Base-by-base conservation (phyloP, 2,329 filamentous ascomycete species). In the Pseudocercospora fuligena region DNA sequence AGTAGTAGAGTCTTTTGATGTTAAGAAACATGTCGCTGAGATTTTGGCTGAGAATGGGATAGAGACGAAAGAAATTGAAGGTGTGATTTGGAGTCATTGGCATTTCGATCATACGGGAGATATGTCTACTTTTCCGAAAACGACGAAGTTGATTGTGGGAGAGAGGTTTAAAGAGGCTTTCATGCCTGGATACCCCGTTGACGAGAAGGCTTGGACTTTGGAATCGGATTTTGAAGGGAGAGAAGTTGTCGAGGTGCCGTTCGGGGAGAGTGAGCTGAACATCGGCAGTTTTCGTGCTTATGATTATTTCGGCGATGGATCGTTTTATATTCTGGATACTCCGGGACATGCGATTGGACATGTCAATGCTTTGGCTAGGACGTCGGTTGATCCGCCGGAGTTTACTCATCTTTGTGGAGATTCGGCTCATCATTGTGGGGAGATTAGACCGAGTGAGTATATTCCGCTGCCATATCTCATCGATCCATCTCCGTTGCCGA, bases 301-400 rank as follows among this genome's bases (percentile, higher is more conserved):
- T 25, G 85, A 87, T 70, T 86, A 81, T 69, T 87, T 86, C 63
- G 80, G 80, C 2, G 85, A 87, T 69, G 84, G 84, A 0, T 80
- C 76, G 21, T 84, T 87, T 64, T 86, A 85, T 69, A 75, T 87
- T 3, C 75, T 87, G 27, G 74, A 83, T 67, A 77, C 80, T 4
- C 83, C 84, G 0, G 85, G 85, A 0, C 84, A 86, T 70, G 78
- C 82, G 0, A 73, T 82, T 14, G 82, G 82, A 2, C 82, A 85
- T 69, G 69, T 84, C 14, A 79, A 77, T 61, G 84, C 77, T 3
- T 76, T 86, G 0, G 83, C 81, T 0, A 76, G 83, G n/a, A 81
- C 79, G 0, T 77, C 78, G 0, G 33, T 61, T 19, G 73, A 81
- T 11, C 81, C 81, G 0, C 79, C 78, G 1, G 69, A 67, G 5